Evolutionary conservation across 805 yeast genomes (phyloP).

Genomic region (Lachancea nothofagi): DNA sequence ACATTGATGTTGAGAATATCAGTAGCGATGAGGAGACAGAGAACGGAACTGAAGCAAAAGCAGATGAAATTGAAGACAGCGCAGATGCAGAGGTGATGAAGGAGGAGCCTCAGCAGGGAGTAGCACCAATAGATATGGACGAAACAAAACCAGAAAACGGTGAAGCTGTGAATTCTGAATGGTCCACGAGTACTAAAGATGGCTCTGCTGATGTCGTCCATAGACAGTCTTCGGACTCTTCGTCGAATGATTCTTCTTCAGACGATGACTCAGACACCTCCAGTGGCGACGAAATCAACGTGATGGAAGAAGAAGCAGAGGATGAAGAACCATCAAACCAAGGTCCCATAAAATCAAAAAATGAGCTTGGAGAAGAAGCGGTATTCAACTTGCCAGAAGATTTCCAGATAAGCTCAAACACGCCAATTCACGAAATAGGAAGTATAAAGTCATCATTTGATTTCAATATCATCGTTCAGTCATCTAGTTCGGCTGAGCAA

Average conservation of each 20-base stretch:
- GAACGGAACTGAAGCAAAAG: neutral
- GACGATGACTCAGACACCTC: slow-evolving; percentile 5
- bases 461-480: slow-evolving; percentile 63
- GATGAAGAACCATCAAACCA: slow-evolving; percentile 38
- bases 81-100: too few species aligned
- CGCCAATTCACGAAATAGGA: slow-evolving; percentile 72
- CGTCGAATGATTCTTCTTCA: slow-evolving; percentile 22
- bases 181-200: too few species aligned
- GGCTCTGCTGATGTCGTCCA: too few species aligned
- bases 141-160: neutral
- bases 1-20: slow-evolving; percentile 19
- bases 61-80: neutral
- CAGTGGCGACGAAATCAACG: slow-evolving; percentile 15
- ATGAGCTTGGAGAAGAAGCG: slow-evolving; percentile 65
- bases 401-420: slow-evolving; percentile 50
- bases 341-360: slow-evolving; percentile 72
- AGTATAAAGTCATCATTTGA: slow-evolving; percentile 64
- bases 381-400: slow-evolving; percentile 66
- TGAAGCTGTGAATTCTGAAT: slow-evolving; percentile 1
- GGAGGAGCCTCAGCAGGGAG: too few species aligned
- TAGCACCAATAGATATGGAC: neutral
- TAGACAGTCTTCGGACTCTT: too few species aligned
- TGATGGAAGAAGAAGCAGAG: slow-evolving; percentile 31
- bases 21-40: slow-evolving; percentile 7
- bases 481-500: slow-evolving; percentile 75